Conservation (phyloP, 2,329 filamentous ascomycete species). For the Alternaria burnsii region DNA sequence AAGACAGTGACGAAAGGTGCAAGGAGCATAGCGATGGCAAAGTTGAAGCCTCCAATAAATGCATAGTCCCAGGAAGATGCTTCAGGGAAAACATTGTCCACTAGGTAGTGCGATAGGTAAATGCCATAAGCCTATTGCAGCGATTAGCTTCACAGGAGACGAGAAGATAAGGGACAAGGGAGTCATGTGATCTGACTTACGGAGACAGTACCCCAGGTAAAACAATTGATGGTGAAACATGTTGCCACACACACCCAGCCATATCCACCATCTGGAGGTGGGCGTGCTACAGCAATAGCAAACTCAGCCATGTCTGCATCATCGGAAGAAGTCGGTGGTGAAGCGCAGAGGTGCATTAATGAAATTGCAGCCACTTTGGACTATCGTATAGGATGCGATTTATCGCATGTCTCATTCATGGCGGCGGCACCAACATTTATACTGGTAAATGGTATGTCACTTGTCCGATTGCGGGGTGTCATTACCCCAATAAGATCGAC, state of each 20-base stretch:
- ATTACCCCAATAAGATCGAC: neutral
- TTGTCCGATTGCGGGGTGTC: neutral
- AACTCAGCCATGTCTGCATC: neutral
- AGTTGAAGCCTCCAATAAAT: slow-evolving; percentile 53
- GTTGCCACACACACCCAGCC: slow-evolving; percentile 27
- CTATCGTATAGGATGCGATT: neutral
- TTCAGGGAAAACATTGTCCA: slow-evolving; percentile 43
- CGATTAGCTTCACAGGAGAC: neutral
- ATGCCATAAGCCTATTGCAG: slow-evolving; percentile 49
- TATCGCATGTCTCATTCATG: neutral
- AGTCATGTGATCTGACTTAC: slow-evolving; percentile 5
- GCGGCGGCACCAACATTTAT: neutral
- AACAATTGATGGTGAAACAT: slow-evolving; percentile 17
- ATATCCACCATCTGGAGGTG: slow-evolving; percentile 25
- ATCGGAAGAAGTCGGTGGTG: neutral
- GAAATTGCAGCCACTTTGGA: neutral
- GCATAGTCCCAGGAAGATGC: slow-evolving; percentile 51
- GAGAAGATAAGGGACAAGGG: neutral
- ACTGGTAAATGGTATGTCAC: neutral
- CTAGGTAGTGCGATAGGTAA: slow-evolving; percentile 55
- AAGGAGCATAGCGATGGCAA: slow-evolving; percentile 47
- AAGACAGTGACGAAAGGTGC: slow-evolving; percentile 46
- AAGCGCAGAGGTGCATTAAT: neutral
- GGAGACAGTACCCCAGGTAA: slow-evolving; percentile 30
- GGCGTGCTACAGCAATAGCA: neutral